Evolutionary conservation across 2,329 filamentous ascomycete genomes (phyloP).

Genomic region (Diaporthe amygdali): DNA sequence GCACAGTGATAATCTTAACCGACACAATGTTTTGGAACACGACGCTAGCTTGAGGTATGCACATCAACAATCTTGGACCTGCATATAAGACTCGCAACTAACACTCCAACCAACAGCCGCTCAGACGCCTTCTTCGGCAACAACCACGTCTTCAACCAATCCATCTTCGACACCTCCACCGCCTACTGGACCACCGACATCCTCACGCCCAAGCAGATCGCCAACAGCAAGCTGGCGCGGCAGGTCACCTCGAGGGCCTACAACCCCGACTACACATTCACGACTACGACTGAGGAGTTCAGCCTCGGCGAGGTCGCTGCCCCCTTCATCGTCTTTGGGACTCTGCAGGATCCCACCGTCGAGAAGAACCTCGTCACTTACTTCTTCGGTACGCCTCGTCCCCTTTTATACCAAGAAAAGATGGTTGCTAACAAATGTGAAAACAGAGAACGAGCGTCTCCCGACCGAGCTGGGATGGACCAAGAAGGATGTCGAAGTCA

Average conservation of each 20-base stretch:
- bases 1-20: constrained; percentile 44
- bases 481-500: not conserved
- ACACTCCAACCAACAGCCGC: constrained; percentile 37
- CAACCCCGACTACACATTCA: constrained; percentile 56
- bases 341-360: constrained; percentile 44
- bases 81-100: not conserved
- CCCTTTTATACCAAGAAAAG: not conserved
- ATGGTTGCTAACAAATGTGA: not conserved
- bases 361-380: constrained; percentile 46
- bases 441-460: constrained; percentile 30
- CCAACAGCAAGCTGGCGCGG: constrained; percentile 51
- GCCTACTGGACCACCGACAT: constrained; percentile 50
- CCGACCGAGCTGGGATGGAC: constrained; percentile 30
- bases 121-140: constrained; percentile 55
- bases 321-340: constrained; percentile 55
- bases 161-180: constrained; percentile 51
- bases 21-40: constrained; percentile 54
- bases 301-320: constrained; percentile 56
- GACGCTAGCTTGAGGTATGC: constrained; percentile 44
- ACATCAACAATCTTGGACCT: not conserved
- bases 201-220: constrained; percentile 46
- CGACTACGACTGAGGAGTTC: constrained; percentile 45
- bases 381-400: constrained; percentile 46
- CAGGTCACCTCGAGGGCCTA: constrained; percentile 47
- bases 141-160: constrained; percentile 57